Evolutionary conservation across 2,329 filamentous ascomycete genomes (phyloP), one percentile per base, ranked within the genome.

Genomic region (Gnomoniopsis smithogilvyi): DNA sequence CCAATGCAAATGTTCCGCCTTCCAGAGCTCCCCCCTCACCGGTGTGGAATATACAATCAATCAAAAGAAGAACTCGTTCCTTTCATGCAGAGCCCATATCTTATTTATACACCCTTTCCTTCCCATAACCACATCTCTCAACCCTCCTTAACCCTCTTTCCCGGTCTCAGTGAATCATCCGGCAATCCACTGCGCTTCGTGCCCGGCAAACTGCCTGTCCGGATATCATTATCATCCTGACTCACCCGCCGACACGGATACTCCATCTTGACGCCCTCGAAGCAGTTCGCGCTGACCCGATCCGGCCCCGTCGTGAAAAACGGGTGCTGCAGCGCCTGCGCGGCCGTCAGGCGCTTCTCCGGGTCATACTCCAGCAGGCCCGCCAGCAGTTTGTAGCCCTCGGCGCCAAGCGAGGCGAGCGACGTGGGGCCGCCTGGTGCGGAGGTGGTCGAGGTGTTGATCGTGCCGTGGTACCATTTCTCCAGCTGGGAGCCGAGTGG

Each of bases 211-310:
- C 92, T 96, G 47, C 88, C 88, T 0, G 91, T 93, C n/a, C 91
- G 82, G 58, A 98, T 97, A 73, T 98, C 95, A 67, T 96, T 96
- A 70, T 97, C 92, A 68, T 99, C 95, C 67, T 96, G 89, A 67
- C 90, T 96, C 45, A 99, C 93, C 51, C 94, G 85, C 8, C 95
- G 83, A 68, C 92, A 87, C 0, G 95, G 95, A 72, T 99, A 99
- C 68, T 95, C 91, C 63, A 86, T 86, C 73, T 92, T 91, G 54
- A 92, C 81, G 0, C 93, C 92, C 68, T 96, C 92, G 66, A 99
- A 99, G 69, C 92, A 97, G 70, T 96, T 95, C 43, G 86, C 81
- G 45, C 83, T 89, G 19, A 95, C 84, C 61, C 86, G 85, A 22
- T 90, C 87, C 30, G 60, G 56, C 2, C 87, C 87, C 67, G 86